A percentile compares a stretch with the other conserved stretches of the same genome.
Conservation (phyloP, 495 filamentous ascomycete species). For the Bryoglossum gracile region DNA sequence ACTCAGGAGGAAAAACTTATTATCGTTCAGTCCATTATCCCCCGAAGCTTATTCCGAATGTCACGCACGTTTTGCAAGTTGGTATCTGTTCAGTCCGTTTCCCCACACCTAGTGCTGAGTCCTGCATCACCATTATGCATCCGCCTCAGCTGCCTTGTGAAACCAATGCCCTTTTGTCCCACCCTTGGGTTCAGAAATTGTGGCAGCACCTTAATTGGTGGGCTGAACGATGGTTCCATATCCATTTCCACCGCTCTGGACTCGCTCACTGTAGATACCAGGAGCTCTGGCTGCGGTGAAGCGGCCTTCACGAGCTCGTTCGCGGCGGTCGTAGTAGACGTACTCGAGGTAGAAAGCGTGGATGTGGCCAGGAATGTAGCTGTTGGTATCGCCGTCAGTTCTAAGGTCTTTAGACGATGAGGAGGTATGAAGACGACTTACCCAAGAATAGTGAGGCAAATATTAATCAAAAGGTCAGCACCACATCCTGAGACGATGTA, state of each 20-base stretch:
- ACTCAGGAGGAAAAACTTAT: too few relatives aligned
- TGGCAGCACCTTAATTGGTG: slow-evolving; percentile 8
- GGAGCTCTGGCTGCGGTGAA: slow-evolving; percentile 48
- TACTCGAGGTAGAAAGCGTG: slow-evolving; percentile 93
- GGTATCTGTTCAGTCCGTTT: too few relatives aligned
- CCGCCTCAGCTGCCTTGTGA: too few relatives aligned
- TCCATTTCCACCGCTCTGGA: slow-evolving; percentile 61
- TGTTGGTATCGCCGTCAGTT: slow-evolving; percentile 24
- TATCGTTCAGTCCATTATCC: too few relatives aligned
- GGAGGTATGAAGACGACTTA: slow-evolving; percentile 36
- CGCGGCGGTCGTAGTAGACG: slow-evolving; percentile 70
- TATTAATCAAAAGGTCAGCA: slow-evolving; percentile 85
- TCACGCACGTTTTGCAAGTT: too few relatives aligned
- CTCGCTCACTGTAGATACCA: slow-evolving; percentile 71
- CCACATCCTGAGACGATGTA: slow-evolving; percentile 87
- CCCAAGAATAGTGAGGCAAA: slow-evolving; percentile 78
- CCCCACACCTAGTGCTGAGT: too few relatives aligned
- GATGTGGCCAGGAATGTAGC: slow-evolving; percentile 72
- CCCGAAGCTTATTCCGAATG: too few relatives aligned
- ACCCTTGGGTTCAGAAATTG: too few relatives aligned
- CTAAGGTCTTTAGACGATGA: background rate
- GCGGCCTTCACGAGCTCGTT: slow-evolving; percentile 48
- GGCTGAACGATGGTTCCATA: slow-evolving; percentile 25
- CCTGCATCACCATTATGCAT: too few relatives aligned
- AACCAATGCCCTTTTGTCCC: too few relatives aligned